Evolutionary conservation across 2,329 filamentous ascomycete genomes (phyloP), one percentile per base, ranked within the genome.

Genomic region (Cladophialophora psammophila): DNA sequence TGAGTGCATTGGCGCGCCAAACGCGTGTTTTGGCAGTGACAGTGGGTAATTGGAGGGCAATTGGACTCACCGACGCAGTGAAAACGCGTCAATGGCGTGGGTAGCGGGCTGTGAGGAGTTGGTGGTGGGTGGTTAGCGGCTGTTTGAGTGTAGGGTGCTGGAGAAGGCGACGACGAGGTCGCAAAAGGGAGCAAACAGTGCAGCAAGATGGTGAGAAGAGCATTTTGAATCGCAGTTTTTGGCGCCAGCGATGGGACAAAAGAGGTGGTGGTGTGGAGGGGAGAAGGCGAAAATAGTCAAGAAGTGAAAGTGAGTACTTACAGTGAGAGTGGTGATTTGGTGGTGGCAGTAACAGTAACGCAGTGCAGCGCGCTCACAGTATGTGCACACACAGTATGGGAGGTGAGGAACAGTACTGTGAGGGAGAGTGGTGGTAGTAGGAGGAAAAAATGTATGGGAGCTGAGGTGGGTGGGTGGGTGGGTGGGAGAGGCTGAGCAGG

Each of bases 111-210:
- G 60, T 59, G 26, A 65, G 63, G 63, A 59, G 18, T 50, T 64
- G 63, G 69, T 69, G 66, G 76, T 78, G 60, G 78, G 78, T 80
- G 5, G 77, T 88, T 32, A 76, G 75, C n/a, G 76, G 76, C n/a
- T 50, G 60, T 58, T 58, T 15, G 62, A 48, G 53, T 18, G 52
- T 15, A 56, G 12, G 48, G 66, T 60, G 60, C 62, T 64, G 68
- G 56, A 63, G 64, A 63, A 65, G 58, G 74, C 75, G 12, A 66
- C 69, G 53, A 69, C 64, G 60, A 72, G 71, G 71, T 72, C 65
- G 71, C 48, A 53, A 40, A 18, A 60, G 36, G 60, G 53, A 42
- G 65, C 61, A 67, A 64, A 68, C 63, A 69, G 63, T 34, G 63
- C 60, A 56, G 60, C 62, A 66, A 40, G 67, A 67, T 54, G 68